phyloP scores from a whole-genome alignment of 345 rosid genomes.

The Angophora floribunda region DNA sequence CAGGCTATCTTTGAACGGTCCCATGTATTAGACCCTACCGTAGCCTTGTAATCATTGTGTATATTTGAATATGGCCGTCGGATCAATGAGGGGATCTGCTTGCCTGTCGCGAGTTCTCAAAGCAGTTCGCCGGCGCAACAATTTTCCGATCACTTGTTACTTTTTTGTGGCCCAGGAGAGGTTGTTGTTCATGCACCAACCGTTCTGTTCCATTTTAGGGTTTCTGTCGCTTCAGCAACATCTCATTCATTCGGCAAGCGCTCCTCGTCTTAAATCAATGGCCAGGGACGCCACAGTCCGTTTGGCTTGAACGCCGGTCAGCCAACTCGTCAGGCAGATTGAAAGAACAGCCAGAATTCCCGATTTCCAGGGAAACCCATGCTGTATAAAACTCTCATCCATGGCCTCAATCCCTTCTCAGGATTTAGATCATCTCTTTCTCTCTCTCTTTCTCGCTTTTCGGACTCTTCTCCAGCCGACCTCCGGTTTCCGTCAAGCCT shows the following conservation, averaged over 20 bases:
- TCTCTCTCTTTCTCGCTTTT: no score
- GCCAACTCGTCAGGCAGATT: no score
- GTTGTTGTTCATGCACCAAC: no score
- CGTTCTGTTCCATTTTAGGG: not conserved
- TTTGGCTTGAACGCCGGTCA: not conserved
- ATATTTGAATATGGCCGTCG: no score
- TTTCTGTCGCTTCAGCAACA: not conserved
- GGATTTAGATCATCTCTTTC: not conserved
- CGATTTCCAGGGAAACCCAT: not conserved
- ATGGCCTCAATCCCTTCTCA: not conserved
- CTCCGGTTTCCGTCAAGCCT: not conserved
- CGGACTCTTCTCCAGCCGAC: not conserved
- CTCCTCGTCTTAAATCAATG: not conserved
- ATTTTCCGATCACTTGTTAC: no score
- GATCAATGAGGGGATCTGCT: no score
- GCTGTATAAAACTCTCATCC: not conserved
- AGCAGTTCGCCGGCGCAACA: accelerated
- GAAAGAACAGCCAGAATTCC: no score
- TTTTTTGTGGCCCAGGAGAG: accelerated
- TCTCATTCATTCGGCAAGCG: not conserved
- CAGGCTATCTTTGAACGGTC: no score
- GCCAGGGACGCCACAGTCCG: not conserved
- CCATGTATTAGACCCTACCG: no score
- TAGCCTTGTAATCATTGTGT: no score
- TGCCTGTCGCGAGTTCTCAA: no score